These are phyloP conservation scores for Cyclotella choctawhatcheeana DNA, from an alignment of 108 stramenopile genomes.

Conservation along the genomic window DNA sequence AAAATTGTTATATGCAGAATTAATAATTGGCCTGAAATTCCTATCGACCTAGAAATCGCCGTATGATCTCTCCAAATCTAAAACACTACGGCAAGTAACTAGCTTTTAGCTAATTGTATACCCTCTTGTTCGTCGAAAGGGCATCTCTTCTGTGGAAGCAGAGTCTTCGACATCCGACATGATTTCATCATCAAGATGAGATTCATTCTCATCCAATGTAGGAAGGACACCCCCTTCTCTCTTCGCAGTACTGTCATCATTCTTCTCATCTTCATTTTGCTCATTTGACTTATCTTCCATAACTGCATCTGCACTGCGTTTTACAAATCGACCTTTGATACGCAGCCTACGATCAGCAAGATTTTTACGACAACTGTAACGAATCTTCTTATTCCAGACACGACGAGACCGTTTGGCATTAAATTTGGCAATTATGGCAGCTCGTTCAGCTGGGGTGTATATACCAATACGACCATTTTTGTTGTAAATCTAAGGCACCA, in stretches of 20 bases:
- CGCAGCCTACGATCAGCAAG: constrained; percentile 94
- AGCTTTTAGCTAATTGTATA: constrained; percentile 77
- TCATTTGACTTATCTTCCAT: constrained; percentile 25
- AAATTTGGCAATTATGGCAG: constrained; percentile 92
- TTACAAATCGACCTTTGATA: constrained; percentile 98
- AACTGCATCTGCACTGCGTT: constrained; percentile 69
- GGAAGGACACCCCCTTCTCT: constrained; percentile 32
- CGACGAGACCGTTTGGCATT: constrained; percentile 87
- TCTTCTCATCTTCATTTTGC: background rate
- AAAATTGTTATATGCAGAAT: no score
- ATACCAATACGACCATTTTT: constrained; percentile 96
- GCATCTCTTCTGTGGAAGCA: constrained; percentile 81
- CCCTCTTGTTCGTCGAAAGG: constrained; percentile 79
- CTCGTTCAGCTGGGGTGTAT: constrained; percentile 93
- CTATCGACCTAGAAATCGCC: no score
- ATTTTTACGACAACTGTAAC: constrained; percentile 97
- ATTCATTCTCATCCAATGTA: constrained; percentile 41
- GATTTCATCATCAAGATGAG: constrained; percentile 62
- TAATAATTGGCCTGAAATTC: no score
- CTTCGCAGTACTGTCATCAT: constrained; percentile 25
- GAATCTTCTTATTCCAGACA: constrained; percentile 97
- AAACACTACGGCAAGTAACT: background rate
- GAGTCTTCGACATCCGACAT: constrained; percentile 86
- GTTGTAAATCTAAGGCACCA: constrained; percentile 81
- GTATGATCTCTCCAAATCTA: background rate